phyloP scores from a whole-genome alignment of 768 basidiomycete genomes.

The Tricholoma flavovirens region DNA sequence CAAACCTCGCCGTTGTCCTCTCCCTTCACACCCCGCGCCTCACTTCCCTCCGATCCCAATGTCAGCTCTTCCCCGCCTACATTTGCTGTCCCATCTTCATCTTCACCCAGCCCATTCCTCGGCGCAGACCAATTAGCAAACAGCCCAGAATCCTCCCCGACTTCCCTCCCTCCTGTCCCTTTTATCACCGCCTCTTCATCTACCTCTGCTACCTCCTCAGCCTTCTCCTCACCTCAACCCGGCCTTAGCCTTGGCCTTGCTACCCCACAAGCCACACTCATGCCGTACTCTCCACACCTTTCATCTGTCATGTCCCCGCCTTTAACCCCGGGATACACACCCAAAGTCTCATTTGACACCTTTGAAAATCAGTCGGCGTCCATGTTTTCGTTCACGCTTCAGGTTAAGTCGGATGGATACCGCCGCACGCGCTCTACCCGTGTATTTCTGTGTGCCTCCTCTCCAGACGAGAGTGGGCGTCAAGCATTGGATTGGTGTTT shows the following conservation, averaged over 20 bases:
- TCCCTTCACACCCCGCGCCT: background rate
- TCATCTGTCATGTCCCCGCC: conserved; percentile 7
- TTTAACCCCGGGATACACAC: conserved; percentile 38
- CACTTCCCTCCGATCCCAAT: background rate
- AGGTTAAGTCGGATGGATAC: conserved; percentile 82
- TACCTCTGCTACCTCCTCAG: background rate
- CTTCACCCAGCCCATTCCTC: background rate
- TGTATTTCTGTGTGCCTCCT: conserved; percentile 86
- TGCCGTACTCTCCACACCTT: conserved; percentile 5
- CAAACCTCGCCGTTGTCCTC: background rate
- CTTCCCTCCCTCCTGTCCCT: background rate
- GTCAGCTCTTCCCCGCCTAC: background rate
- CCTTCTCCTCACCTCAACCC: background rate
- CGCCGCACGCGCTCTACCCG: conserved; percentile 69
- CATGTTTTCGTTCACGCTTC: conserved; percentile 87
- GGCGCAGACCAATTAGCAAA: background rate
- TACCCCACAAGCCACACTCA: background rate
- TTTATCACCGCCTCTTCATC: background rate
- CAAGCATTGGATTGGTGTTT: conserved; percentile 94
- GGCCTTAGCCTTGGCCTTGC: background rate
- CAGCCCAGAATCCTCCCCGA: background rate
- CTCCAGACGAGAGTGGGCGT: conserved; percentile 80
- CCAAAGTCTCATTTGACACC: conserved; percentile 83
- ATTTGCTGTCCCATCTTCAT: background rate
- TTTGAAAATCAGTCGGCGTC: conserved; percentile 75